Base-by-base conservation (phyloP, 1,139 yeast species). In the Eremothecium coryli region DNA sequence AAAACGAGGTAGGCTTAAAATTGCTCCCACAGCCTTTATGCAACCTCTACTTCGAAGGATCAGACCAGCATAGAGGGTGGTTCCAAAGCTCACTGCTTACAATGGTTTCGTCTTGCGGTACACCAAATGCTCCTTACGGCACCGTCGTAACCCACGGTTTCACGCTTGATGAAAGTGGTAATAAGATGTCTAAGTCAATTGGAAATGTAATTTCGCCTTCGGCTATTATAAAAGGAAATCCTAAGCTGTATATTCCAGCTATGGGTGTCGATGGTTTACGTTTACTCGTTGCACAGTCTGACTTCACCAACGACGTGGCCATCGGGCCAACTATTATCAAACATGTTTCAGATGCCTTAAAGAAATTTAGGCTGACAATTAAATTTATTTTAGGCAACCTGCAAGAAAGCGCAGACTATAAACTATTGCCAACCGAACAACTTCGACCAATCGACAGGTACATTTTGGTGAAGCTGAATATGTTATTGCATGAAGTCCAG, bases 21-120 rank as follows among this genome's bases (percentile, higher is more conserved):
- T 10, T 18, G 10, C 10, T 39, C 41, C 64, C 48, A 41, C 62
- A 38, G 40, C 62, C 35, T 7, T 56, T 79, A 5, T 82, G 94
- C 1, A 93, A 88, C 54, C 70, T 84, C 11, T 88, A 85, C 52
- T 60, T 88, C 14, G 99, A 90, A 62, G 99, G 99, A 1, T 75
- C 90, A 23, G 99, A 90, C 54, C 99, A 90, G 57, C 98, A 93
- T 54, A 71, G 99, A 41, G 99, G 99, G 0, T 90, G 99, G 99
- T 90, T 90, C 56, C 99, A 90, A 61, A 84, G 95, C 18, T 85
- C 96, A 1, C 62, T 93, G 25, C 64, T 93, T 39, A 88, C 93
- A 24, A 82, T 77, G 49, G 70, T 85, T 20, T 88, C 76, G 2
- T 51, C 58, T 8, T 47, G 62, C 1, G 50, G 56, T 9, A 20